Conservation (phyloP, 1,284 basidiomycete species). For the Omphalotus olearius region DNA sequence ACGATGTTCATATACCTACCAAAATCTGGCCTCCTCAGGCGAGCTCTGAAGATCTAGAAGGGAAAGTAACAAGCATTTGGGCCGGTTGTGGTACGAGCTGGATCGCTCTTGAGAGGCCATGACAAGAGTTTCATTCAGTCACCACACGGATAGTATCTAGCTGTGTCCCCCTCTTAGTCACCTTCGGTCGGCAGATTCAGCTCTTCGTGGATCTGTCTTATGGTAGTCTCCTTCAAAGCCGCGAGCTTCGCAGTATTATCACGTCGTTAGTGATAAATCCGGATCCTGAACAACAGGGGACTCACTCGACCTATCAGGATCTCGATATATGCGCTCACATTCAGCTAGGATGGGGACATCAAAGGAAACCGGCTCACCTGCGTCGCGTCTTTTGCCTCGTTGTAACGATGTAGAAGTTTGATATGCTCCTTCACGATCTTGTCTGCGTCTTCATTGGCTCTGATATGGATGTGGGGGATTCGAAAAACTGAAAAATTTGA, state of each 20-base stretch:
- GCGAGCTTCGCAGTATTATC: slow-evolving; percentile 5
- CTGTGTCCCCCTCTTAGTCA: not conserved
- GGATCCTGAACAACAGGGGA: not conserved
- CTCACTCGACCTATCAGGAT: slow-evolving; percentile 30
- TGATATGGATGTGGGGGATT: slow-evolving; percentile 23
- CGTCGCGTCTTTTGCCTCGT: slow-evolving; percentile 77
- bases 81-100: slow-evolving; percentile 77
- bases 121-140: not conserved
- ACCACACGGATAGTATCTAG: not conserved
- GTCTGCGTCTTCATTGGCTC: slow-evolving; percentile 52
- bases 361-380: slow-evolving; percentile 41
- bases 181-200: slow-evolving; percentile 10
- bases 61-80: slow-evolving; percentile 43
- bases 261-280: not conserved
- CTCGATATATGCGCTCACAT: slow-evolving; percentile 14
- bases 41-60: not conserved
- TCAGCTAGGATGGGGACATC: slow-evolving; percentile 6
- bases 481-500: slow-evolving; percentile 1
- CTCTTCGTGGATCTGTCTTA: slow-evolving; percentile 13
- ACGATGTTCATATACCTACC: slow-evolving; percentile 45
- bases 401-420: slow-evolving; percentile 68
- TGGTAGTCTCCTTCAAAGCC: slow-evolving; percentile 12
- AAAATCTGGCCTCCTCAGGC: slow-evolving; percentile 45
- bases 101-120: slow-evolving; percentile 35
- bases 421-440: slow-evolving; percentile 67